phyloP scores from a whole-genome alignment of 1,139 yeast species.

The Candida sanyaensis region DNA sequence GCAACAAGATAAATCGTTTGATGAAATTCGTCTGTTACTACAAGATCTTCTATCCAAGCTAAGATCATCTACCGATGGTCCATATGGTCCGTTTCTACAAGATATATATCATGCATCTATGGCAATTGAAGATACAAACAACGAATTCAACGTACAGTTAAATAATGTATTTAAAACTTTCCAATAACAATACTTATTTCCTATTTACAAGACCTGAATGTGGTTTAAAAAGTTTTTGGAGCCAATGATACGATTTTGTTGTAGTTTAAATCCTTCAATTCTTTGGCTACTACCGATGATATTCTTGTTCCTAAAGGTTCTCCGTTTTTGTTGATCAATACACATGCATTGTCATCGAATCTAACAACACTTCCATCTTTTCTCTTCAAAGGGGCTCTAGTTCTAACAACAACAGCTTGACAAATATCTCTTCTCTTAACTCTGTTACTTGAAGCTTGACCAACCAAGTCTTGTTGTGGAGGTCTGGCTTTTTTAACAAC shows the following conservation, averaged over 20 bases:
- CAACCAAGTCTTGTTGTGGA: slow-evolving; percentile 57
- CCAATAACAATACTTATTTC: background rate
- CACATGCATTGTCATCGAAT: slow-evolving; percentile 98
- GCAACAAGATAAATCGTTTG: background rate
- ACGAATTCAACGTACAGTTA: slow-evolving; percentile 6
- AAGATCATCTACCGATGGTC: background rate
- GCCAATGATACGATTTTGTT: slow-evolving; percentile 91
- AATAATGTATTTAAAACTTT: slow-evolving; percentile 8
- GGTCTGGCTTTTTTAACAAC: slow-evolving; percentile 94
- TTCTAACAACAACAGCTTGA: slow-evolving; percentile 93
- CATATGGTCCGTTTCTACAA: slow-evolving; percentile 4
- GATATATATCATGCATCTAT: slow-evolving; percentile 6
- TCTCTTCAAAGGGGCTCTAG: slow-evolving; percentile 82
- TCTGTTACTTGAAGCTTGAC: slow-evolving; percentile 71
- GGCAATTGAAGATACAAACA: slow-evolving; percentile 3
- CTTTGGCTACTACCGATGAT: slow-evolving; percentile 88
- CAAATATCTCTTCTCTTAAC: slow-evolving; percentile 95
- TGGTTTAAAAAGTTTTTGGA: slow-evolving; percentile 68
- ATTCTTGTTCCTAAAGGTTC: slow-evolving; percentile 97
- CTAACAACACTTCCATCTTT: slow-evolving; percentile 84
- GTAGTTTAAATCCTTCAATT: slow-evolving; percentile 79
- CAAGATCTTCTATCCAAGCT: background rate
- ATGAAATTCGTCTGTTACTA: slow-evolving; percentile 1
- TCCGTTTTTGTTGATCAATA: slow-evolving; percentile 83
- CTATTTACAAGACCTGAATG: slow-evolving; percentile 3